These are phyloP conservation scores for Rachicladosporium sp. DNA, from an alignment of 2,329 filamentous ascomycete genomes.

Conservation along the genomic window DNA sequence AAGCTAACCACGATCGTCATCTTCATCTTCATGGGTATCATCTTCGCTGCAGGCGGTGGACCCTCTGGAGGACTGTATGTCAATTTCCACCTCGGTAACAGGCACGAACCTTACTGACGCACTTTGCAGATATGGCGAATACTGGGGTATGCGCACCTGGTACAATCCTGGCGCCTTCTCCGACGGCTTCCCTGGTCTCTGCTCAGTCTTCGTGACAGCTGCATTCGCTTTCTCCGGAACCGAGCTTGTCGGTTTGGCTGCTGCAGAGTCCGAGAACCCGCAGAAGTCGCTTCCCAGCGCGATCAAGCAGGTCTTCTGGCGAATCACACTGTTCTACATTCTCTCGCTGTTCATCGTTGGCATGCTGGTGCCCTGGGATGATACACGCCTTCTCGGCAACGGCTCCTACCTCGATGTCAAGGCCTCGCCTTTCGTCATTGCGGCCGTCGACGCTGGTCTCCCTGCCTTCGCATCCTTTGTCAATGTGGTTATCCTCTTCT, in stretches of 20 bases:
- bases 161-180: slow-evolving; percentile 26
- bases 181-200: slow-evolving; percentile 53
- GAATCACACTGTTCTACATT: slow-evolving; percentile 21
- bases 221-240: slow-evolving; percentile 52
- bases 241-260: slow-evolving; percentile 42
- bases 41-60: slow-evolving; percentile 46
- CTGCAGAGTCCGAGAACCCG: slow-evolving; percentile 39
- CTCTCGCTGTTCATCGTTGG: slow-evolving; percentile 19
- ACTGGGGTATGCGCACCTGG: slow-evolving; percentile 23
- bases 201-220: slow-evolving; percentile 52
- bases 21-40: slow-evolving; percentile 50
- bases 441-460: slow-evolving; percentile 48
- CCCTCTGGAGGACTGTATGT: slow-evolving; percentile 25
- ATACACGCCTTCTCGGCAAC: slow-evolving; percentile 12
- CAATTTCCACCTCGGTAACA: slow-evolving; percentile 5
- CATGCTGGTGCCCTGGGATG: slow-evolving; percentile 20
- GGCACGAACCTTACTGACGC: slow-evolving; percentile 27
- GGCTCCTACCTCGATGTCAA: slow-evolving; percentile 6
- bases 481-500: slow-evolving; percentile 51
- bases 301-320: slow-evolving; percentile 21
- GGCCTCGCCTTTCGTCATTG: slow-evolving; percentile 53
- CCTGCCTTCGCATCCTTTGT: slow-evolving; percentile 47
- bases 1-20: slow-evolving; percentile 36
- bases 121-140: slow-evolving; percentile 1
- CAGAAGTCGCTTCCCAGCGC: slow-evolving; percentile 27